Evolutionary conservation across 768 basidiomycete genomes (phyloP), one percentile per base, ranked within the genome.

Genomic region (Termitomyces sp.): DNA sequence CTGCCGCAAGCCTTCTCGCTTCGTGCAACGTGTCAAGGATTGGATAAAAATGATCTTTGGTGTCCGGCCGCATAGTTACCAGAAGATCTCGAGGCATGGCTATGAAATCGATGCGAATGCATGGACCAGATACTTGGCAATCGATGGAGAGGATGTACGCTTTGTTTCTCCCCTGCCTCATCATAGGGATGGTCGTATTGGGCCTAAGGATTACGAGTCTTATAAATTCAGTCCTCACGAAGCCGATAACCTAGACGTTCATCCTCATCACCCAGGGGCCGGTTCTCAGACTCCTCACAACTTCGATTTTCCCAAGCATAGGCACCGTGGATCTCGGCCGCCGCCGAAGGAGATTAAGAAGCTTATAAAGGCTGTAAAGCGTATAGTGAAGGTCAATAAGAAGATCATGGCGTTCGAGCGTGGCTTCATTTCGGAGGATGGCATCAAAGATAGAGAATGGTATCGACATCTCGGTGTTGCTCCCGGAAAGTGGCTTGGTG

Each of bases 391-490:
- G 50, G 80, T 78, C 15, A 91, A 91, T 68, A 70, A 78, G 70
- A 89, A 86, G 66, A 71, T 92, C n/a, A 69, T 76, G 11, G 69
- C 73, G 7, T 91, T 92, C 60, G 91, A 93, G 66, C 81, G 80
- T 46, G 91, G 91, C 1, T 91, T 96, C 67, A 87, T 94, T 56
- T 84, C 83, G 6, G 74, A 86, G 62, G 83, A 74, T 15, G 94
- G 93, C 0, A 84, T 94, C 58, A 84, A 84, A 60, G 84, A 86
- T 51, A 78, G 89, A 31, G 87, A 91, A 66, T 95, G 93, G 93
- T 96, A 89, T 66, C 83, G 76, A 63, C 88, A 94, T 69, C 77
- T 93, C 15, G 92, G 81, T 45, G 89, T 93, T 40, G 91, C 93
- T 3, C 93, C 94, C 29, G 93, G 92, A 36, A 86, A 90, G 68